Percentiles rank a stretch among this genome's conserved stretches.
Conservation (phyloP, 2,329 filamentous ascomycete genomes). For the Seiridium cupressi region DNA sequence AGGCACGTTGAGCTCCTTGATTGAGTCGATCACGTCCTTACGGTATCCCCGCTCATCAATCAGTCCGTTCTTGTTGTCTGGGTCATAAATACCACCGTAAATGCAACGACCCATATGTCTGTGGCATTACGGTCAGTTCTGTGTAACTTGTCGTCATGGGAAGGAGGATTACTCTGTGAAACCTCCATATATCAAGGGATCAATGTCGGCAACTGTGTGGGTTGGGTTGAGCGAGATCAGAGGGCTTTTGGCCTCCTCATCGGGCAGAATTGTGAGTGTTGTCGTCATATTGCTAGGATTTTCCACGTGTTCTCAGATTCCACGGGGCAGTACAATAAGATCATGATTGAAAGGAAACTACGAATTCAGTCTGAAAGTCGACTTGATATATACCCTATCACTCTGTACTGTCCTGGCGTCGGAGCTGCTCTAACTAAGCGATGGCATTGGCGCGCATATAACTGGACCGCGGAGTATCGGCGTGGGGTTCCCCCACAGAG, state of each 20-base stretch:
- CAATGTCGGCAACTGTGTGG: slow-evolving; percentile 69
- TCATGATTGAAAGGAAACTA: neutral
- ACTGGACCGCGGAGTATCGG: neutral
- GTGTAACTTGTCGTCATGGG: slow-evolving; percentile 1
- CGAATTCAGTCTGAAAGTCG: neutral
- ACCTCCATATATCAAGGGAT: slow-evolving; percentile 79
- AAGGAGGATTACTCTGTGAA: slow-evolving; percentile 66
- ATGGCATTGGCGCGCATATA: slow-evolving; percentile 4
- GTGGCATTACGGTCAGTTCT: slow-evolving; percentile 3
- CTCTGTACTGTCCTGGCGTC: neutral
- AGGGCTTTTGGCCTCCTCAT: slow-evolving; percentile 50
- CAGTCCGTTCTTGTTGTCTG: slow-evolving; percentile 67
- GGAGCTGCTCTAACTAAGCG: neutral
- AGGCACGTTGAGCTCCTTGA: slow-evolving; percentile 72
- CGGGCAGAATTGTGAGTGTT: slow-evolving; percentile 67
- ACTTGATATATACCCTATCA: neutral
- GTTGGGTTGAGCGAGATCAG: slow-evolving; percentile 64
- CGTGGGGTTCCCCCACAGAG: neutral
- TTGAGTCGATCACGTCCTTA: slow-evolving; percentile 71
- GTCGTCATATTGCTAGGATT: slow-evolving; percentile 52
- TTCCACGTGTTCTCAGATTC: neutral
- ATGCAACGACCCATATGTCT: slow-evolving; percentile 90
- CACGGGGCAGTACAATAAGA: neutral
- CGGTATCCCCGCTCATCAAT: slow-evolving; percentile 75
- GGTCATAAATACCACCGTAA: slow-evolving; percentile 83